Evolutionary conservation across 2,329 filamentous ascomycete species (phyloP).

Genomic region (Albifimbria verrucaria): DNA sequence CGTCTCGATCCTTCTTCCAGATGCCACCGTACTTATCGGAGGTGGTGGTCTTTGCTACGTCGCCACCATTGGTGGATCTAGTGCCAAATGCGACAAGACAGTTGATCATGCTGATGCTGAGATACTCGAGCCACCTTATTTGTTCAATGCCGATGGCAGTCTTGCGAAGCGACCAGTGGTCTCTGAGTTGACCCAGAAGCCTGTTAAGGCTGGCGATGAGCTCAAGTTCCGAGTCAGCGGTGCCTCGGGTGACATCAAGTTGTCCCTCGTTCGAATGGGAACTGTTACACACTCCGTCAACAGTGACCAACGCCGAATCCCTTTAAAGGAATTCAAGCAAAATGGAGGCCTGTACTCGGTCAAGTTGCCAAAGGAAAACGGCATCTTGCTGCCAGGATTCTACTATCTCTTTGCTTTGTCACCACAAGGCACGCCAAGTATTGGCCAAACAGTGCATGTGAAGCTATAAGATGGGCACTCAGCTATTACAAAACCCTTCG

Average conservation of each 20-base stretch:
- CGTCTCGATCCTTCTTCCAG: constrained; percentile 44
- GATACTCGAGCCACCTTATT: constrained; percentile 54
- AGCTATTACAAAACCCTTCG: too few relatives aligned
- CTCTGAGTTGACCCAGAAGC: constrained; percentile 16
- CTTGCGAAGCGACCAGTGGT: constrained; percentile 40
- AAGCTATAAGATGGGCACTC: constrained; percentile 13
- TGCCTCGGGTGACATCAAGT: constrained; percentile 19
- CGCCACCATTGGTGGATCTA: constrained; percentile 20
- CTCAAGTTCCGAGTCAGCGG: constrained; percentile 19
- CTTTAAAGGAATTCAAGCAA: constrained; percentile 28
- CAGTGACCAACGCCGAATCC: constrained; percentile 54
- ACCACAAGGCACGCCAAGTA: constrained; percentile 40
- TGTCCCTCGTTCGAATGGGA: constrained; percentile 45
- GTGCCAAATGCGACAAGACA: constrained; percentile 20
- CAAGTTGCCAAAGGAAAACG: constrained; percentile 42
- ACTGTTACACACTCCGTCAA: constrained; percentile 53
- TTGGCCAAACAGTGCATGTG: constrained; percentile 37
- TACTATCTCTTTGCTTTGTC: constrained; percentile 53
- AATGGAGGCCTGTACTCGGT: constrained; percentile 33
- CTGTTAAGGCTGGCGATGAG: constrained; percentile 12
- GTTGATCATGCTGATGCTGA: constrained; percentile 52
- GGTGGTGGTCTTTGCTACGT: constrained; percentile 51
- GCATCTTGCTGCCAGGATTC: constrained; percentile 48
- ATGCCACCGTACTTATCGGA: constrained; percentile 46
- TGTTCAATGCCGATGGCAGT: constrained; percentile 42